These are phyloP conservation scores for Fusarium sp. DNA, from an alignment of 2,329 filamentous ascomycete genomes.

Conservation along the genomic window DNA sequence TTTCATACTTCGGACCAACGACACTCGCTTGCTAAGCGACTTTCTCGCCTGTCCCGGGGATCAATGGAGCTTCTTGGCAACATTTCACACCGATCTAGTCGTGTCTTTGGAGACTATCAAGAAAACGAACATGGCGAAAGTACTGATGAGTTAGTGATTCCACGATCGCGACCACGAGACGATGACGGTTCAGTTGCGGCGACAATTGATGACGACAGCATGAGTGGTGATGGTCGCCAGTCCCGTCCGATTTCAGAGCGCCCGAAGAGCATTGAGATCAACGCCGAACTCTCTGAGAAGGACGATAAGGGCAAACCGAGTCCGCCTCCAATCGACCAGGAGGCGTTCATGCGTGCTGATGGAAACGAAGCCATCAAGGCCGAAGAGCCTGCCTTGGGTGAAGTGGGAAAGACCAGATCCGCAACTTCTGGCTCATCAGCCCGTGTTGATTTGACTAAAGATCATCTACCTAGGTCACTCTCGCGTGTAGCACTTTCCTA, in stretches of 20 bases:
- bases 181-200: conserved; percentile 64
- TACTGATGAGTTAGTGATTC: conserved; percentile 56
- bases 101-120: conserved; percentile 21
- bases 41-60: conserved; percentile 60
- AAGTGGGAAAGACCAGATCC: conserved; percentile 51
- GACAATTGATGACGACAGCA: conserved; percentile 63
- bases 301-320: conserved; percentile 26
- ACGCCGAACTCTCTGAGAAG: conserved; percentile 47
- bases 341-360: conserved; percentile 13
- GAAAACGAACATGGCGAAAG: conserved; percentile 47
- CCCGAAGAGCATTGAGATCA: conserved; percentile 50
- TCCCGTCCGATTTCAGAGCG: conserved; percentile 37
- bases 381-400: conserved; percentile 15
- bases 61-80: conserved; percentile 56
- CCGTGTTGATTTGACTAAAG: conserved; percentile 61
- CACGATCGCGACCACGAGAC: conserved; percentile 44
- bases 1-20: conserved; percentile 40
- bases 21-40: conserved; percentile 54
- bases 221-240: conserved; percentile 50
- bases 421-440: conserved; percentile 53
- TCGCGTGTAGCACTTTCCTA: conserved; percentile 84
- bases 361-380: not conserved
- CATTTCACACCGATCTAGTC: conserved; percentile 50
- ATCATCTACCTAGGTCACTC: conserved; percentile 72
- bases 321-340: conserved; percentile 8